These are phyloP conservation scores for Baeospora myosura DNA, from an alignment of 1,284 basidiomycete species.

Conservation along the genomic window DNA sequence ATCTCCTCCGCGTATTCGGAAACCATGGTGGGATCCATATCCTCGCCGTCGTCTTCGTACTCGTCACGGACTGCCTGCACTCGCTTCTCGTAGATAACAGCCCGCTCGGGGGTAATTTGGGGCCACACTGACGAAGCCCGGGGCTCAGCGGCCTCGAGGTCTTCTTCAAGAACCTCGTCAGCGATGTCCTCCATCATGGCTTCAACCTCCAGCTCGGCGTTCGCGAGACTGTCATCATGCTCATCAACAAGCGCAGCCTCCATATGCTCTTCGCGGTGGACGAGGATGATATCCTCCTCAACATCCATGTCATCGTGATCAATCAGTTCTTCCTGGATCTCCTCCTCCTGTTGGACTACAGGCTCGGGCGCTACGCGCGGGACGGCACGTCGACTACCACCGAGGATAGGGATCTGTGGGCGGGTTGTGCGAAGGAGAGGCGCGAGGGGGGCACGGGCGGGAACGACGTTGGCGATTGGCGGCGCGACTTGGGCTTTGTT, in stretches of 20 bases:
- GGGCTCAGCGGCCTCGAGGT: constrained; percentile 29
- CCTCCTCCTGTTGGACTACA: constrained; percentile 15
- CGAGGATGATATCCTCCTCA: constrained; percentile 29
- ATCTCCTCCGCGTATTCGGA: constrained; percentile 98
- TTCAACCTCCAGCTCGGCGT: constrained; percentile 50
- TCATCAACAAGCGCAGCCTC: constrained; percentile 46
- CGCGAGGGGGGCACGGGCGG: constrained; percentile 19
- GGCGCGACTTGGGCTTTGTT: constrained; percentile 36
- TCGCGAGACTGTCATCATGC: constrained; percentile 27
- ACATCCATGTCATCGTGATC: constrained; percentile 55
- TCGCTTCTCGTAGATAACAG: constrained; percentile 48
- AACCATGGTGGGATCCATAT: constrained; percentile 93
- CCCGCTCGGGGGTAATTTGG: constrained; percentile 54
- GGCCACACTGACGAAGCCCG: constrained; percentile 47
- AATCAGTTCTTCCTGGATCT: constrained; percentile 30
- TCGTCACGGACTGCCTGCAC: constrained; percentile 62
- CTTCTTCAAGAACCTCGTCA: constrained; percentile 37
- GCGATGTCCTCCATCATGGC: constrained; percentile 50
- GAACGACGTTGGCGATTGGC: constrained; percentile 13
- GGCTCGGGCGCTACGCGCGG: constrained; percentile 26
- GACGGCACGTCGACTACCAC: too few relatives aligned
- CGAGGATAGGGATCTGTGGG: constrained; percentile 27
- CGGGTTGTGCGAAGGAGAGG: constrained; percentile 24
- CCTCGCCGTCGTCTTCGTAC: constrained; percentile 78
- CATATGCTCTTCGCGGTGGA: constrained; percentile 27